Evolutionary conservation across 805 yeast species (phyloP), one percentile per base, ranked within the genome.

Genomic region (Nakazawaea populi): DNA sequence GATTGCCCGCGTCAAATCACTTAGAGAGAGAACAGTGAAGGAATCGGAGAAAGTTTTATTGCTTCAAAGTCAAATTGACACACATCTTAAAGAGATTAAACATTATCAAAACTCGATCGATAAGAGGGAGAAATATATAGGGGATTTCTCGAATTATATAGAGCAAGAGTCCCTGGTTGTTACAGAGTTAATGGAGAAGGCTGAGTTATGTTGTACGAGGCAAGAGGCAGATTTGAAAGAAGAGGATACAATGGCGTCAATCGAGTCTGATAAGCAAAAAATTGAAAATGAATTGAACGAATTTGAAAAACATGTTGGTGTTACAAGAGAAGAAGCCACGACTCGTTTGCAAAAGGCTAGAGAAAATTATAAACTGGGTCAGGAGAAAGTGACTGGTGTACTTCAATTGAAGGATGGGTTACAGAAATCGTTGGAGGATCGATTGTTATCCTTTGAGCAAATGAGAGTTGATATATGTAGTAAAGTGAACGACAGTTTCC

Each of bases 401-500:
- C 59, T 56, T 8, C 51, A 54, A 5, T 52, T 71, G 34, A 61
- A 62, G 45, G 62, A 65, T 18, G 58, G 58, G 11, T 57, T 71
- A 14, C 54, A 56, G 14, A 53, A 60, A 4, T 75, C 83, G 0
- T 58, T 79, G n/a, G 64, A 64, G 29, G 68, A 66, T 7, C 71
- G 86, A 57, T 52, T 71, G 27, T 66, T 66, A 32, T 71, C 76
- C 34, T 70, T 79, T 52, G 66, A 66, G 46, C 61, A 69, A 45
- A 63, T 76, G 44, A 61, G 73, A 48, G 59, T 68, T 49, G 55
- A 71, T 30, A 67, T 78, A 1, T 76, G 78, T 51, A 62, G 67
- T 36, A 76, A 70, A 35, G 85, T 83, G 18, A 77, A 77, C 53
- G 57, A 67, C 35, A 81, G 75, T 49, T 87, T 87, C 63, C 80